Evolutionary conservation across 768 basidiomycete genomes (phyloP).

Genomic region (Hypsizygus marmoreus): DNA sequence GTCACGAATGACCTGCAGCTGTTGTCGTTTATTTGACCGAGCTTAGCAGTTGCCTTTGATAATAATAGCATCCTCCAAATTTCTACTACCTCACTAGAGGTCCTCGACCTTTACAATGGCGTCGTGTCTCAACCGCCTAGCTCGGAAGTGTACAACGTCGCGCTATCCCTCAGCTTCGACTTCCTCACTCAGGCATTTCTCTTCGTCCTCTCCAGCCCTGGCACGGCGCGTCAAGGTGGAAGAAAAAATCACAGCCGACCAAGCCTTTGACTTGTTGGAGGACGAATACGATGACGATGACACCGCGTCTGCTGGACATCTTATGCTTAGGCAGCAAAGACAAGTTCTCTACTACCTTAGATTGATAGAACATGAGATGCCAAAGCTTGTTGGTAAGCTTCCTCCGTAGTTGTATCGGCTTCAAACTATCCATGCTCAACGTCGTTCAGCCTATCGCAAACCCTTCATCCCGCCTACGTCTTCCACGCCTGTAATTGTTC

Average conservation of each 20-base stretch:
- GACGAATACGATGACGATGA: constrained; percentile 58
- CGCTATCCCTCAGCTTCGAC: constrained; percentile 5
- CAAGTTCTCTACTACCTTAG: constrained; percentile 77
- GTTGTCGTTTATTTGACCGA: constrained; percentile 13
- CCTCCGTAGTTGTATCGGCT: not conserved
- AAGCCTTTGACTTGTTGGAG: constrained; percentile 45
- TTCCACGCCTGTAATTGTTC: constrained; percentile 63
- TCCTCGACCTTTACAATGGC: constrained; percentile 16
- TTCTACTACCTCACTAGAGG: not conserved
- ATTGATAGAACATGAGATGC: constrained; percentile 87
- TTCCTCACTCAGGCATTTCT: constrained; percentile 21
- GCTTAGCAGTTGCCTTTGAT: not conserved
- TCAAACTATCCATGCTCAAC: constrained; percentile 9
- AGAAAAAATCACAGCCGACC: constrained; percentile 41
- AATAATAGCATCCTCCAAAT: not conserved
- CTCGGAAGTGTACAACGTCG: constrained; percentile 3
- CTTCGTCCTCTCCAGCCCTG: constrained; percentile 26
- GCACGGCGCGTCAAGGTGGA: constrained; percentile 40
- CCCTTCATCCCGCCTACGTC: constrained; percentile 70
- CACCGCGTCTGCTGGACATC: constrained; percentile 68
- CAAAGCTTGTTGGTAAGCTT: constrained; percentile 69
- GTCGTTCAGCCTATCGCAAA: constrained; percentile 70
- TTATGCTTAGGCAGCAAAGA: constrained; percentile 73
- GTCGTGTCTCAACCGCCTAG: constrained; percentile 18
- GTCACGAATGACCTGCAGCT: constrained; percentile 3